A percentile compares a stretch with the other conserved stretches of the same genome.
Conservation (phyloP, 108 stramenopile genomes). For the Nitzschia sp. region DNA sequence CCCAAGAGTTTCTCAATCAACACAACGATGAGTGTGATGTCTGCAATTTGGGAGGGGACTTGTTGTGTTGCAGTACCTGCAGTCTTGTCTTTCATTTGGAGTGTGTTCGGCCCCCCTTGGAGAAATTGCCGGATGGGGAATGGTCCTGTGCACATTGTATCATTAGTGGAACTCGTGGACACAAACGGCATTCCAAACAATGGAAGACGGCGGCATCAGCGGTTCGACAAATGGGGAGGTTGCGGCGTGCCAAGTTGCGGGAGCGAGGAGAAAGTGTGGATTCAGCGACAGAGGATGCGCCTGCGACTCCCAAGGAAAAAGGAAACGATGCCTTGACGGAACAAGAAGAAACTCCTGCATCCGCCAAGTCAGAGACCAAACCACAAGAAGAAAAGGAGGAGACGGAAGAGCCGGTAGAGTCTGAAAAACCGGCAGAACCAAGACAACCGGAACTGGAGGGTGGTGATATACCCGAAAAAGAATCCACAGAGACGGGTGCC, state of each 20-base stretch:
- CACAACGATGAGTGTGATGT: constrained; percentile 92
- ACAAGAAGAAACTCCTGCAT: not conserved
- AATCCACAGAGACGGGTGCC: not conserved
- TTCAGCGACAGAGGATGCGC: not conserved
- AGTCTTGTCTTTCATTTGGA: constrained; percentile 86
- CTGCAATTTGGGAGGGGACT: constrained; percentile 62
- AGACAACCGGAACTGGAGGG: not conserved
- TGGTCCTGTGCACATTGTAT: constrained; percentile 82
- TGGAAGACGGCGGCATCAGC: constrained; percentile 60
- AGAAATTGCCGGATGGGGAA: constrained; percentile 54
- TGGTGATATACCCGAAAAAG: not conserved
- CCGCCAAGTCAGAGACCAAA: not conserved
- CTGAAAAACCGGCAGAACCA: too few species aligned
- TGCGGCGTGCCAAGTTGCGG: constrained; percentile 28
- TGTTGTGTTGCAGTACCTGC: constrained; percentile 91
- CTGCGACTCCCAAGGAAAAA: not conserved
- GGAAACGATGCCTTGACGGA: constrained; percentile 8
- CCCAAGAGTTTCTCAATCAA: constrained; percentile 72
- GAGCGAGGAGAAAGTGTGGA: constrained; percentile 6
- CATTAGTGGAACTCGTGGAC: constrained; percentile 32
- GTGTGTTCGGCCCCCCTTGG: constrained; percentile 79
- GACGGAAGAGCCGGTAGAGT: too few species aligned
- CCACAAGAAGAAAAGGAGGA: constrained; percentile 17
- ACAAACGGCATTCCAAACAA: constrained; percentile 61
- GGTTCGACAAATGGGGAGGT: constrained; percentile 69